Evolutionary conservation across 1,284 basidiomycete species (phyloP), one percentile per base, ranked within the genome.

Genomic region (Ustilago xerochloae): DNA sequence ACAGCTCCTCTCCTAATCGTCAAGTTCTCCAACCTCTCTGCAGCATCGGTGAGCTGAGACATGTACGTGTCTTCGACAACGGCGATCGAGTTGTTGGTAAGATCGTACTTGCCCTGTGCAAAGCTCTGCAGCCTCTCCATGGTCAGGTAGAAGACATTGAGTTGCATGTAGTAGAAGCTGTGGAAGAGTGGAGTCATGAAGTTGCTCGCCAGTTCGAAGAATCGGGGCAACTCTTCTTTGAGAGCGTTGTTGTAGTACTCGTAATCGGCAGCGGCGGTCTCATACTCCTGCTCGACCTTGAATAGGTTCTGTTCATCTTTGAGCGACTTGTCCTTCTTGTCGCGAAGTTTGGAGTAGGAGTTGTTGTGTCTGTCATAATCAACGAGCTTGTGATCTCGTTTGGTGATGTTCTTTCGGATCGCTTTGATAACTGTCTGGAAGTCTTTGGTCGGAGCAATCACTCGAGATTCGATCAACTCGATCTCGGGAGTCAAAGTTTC

Each of bases 281-380:
- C 97, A 80, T 93, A 97, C 81, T 99, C 96, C 90, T 98, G 95
- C 85, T 99, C 97, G 39, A 97, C 89, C 92, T 97, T 84, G 75
- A 80, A 84, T 26, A 83, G 63, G 56, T 76, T 77, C 60, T 85
- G 83, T 46, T 85, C 84, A 45, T 85, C 84, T 60, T 85, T 85
- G 53, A 83, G 69, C 33, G 81, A 73, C 46, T 84, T 84, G 12
- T 84, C 83, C 87, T 97, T 97, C 89, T 99, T 99, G 84, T 97
- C 94, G 57, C 94, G 88, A 62, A 98, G 88, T 86, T 99, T 99
- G 61, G 91, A 94, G 79, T 97, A 87, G 20, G 93, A 92, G 84
- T 97, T 98, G 86, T 97, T 98, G 88, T 90, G 92, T 46, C 97
- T 91, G 86, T 99, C 97, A 78, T 91, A 99, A 85, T 99, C 97